Conservation (phyloP, 768 basidiomycete genomes). For the Rickenella mellea region DNA sequence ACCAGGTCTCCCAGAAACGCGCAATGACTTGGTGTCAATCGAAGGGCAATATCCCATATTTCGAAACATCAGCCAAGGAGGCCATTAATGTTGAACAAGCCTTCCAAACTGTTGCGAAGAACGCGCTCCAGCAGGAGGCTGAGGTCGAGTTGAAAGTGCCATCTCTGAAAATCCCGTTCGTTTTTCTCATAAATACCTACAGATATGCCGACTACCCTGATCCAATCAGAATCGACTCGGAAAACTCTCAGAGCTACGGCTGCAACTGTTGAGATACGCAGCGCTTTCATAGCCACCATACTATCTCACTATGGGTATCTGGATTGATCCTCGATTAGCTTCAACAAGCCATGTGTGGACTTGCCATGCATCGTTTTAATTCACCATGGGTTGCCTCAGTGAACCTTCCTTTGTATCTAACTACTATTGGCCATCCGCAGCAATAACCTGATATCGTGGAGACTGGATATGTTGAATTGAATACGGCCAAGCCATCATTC, state of each 20-base stretch:
- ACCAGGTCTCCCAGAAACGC: constrained; percentile 96
- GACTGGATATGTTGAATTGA: too few relatives aligned
- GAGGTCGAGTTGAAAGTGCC: constrained; percentile 82
- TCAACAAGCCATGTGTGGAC: too few relatives aligned
- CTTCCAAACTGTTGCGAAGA: constrained; percentile 99
- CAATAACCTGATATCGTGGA: too few relatives aligned
- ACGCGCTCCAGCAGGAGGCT: constrained; percentile 93
- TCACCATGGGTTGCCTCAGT: too few relatives aligned
- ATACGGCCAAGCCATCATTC: too few relatives aligned
- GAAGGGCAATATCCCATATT: constrained; percentile 99
- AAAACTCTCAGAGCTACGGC: constrained; percentile 82
- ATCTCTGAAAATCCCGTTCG: constrained; percentile 4
- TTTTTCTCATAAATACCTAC: constrained; percentile 13
- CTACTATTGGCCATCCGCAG: too few relatives aligned
- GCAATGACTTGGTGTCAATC: constrained; percentile 99
- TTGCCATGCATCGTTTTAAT: too few relatives aligned
- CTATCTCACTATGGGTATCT: too few relatives aligned
- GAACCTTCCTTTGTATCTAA: too few relatives aligned
- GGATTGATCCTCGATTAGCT: too few relatives aligned
- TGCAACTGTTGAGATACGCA: constrained; percentile 93
- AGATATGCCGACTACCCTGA: constrained; percentile 99
- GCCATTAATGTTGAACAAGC: constrained; percentile 99
- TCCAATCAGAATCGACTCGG: constrained; percentile 93
- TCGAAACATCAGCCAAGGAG: constrained; percentile 99
- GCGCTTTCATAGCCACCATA: too few relatives aligned